Conservation (phyloP, 2,329 filamentous ascomycete species). For the Parascedosporium putredinis region DNA sequence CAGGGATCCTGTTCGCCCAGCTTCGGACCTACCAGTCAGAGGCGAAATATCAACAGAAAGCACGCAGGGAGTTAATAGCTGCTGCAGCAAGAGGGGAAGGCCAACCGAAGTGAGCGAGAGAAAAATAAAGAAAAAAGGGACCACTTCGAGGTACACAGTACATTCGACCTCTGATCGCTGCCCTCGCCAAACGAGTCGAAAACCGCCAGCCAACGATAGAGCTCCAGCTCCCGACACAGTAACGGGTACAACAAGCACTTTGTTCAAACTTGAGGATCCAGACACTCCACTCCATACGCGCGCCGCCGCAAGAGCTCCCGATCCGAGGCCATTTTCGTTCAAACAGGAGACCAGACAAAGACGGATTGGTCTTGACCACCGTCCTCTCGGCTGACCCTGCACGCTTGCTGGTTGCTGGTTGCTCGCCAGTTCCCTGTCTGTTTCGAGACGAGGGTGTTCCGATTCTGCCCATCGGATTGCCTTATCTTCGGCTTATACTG, state of each 20-base stretch:
- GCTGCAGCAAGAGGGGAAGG: not conserved
- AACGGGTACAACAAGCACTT: not conserved
- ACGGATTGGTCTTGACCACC: not conserved
- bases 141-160: not conserved
- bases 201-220: too few species aligned
- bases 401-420: not conserved
- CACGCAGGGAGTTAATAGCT: not conserved
- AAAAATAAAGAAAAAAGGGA: too few species aligned
- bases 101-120: too few species aligned
- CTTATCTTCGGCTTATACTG: not conserved
- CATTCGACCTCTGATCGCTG: too few species aligned
- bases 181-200: too few species aligned
- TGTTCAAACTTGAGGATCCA: too few species aligned
- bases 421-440: not conserved
- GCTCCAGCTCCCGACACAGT: too few species aligned
- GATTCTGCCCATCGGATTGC: not conserved
- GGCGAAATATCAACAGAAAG: not conserved
- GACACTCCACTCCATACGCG: too few species aligned
- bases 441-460: conserved; percentile 1
- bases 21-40: not conserved
- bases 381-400: not conserved
- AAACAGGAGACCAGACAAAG: not conserved
- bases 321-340: not conserved
- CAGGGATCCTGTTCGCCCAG: not conserved
- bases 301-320: not conserved